Conservation (phyloP, 805 yeast genomes). For the Jamesozyma lodderae region DNA sequence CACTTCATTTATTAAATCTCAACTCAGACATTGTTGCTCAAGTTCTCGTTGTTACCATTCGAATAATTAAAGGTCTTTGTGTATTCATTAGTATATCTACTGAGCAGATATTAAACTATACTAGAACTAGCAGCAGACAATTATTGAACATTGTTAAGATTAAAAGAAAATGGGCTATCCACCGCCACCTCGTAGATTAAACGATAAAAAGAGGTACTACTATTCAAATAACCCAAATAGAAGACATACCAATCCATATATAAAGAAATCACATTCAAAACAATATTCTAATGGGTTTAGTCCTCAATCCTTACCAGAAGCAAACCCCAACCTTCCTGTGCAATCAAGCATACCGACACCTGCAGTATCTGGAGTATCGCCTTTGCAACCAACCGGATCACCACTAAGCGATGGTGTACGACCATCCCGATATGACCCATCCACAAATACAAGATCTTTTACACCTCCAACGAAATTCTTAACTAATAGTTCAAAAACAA, state of each 20-base stretch:
- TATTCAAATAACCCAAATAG: constrained; percentile 22
- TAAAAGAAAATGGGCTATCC: constrained; percentile 14
- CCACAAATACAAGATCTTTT: constrained; percentile 12
- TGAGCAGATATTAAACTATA: no score
- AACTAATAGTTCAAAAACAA: constrained; percentile 4
- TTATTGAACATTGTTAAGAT: no score
- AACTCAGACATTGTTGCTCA: no score
- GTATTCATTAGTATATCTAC: no score
- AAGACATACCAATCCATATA: constrained; percentile 16
- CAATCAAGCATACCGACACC: not conserved
- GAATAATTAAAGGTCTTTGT: no score
- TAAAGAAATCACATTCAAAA: constrained; percentile 11
- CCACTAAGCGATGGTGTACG: constrained; percentile 5
- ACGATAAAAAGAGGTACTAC: constrained; percentile 27
- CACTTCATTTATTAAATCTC: no score
- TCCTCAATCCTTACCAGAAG: not conserved
- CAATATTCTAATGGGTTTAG: not conserved
- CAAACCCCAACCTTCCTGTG: not conserved
- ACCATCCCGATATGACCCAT: constrained; percentile 26
- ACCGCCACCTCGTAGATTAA: constrained; percentile 11
- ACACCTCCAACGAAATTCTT: constrained; percentile 2
- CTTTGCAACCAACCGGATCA: not conserved
- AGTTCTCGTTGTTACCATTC: no score
- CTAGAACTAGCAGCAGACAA: no score
- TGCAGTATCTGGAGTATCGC: not conserved